Evolutionary conservation across 148 eudicot species (phyloP).

Genomic region (Nepenthes gracilis): DNA sequence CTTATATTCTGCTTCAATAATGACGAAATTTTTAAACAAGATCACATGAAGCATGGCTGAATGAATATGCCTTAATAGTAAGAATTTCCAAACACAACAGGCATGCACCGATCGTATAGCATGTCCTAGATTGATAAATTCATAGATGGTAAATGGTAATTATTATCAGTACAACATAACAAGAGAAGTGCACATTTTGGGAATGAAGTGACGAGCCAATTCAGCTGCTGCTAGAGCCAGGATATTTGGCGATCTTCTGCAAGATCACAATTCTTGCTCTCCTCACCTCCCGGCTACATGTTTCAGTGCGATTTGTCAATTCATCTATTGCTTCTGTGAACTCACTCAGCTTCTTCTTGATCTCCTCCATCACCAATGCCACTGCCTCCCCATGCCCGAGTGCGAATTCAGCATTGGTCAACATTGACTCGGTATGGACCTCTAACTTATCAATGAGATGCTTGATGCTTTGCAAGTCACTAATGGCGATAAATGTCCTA

Average conservation of each 20-base stretch:
- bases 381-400: slow-evolving; percentile 4
- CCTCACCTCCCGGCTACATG: slow-evolving; percentile 18
- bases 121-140: no score
- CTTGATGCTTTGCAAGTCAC: slow-evolving; percentile 22
- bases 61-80: no score
- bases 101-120: no score
- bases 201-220: no score
- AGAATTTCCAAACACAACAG: no score
- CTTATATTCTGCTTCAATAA: no score
- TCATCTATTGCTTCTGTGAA: slow-evolving; percentile 21
- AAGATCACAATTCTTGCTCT: slow-evolving; percentile 25
- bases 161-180: no score
- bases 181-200: no score
- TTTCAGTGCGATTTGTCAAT: slow-evolving; percentile 11
- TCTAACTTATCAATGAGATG: slow-evolving; percentile 16
- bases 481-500: slow-evolving; percentile 16
- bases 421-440: slow-evolving; percentile 17
- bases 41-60: no score
- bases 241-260: slow-evolving; percentile 12
- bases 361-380: slow-evolving; percentile 18
- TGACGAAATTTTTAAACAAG: no score
- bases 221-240: neutral
- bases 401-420: slow-evolving; percentile 20
- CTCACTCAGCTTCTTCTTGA: slow-evolving; percentile 14
- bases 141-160: no score